phyloP scores from a whole-genome alignment of 495 filamentous ascomycete species.

The Hypoxylon fuscum region DNA sequence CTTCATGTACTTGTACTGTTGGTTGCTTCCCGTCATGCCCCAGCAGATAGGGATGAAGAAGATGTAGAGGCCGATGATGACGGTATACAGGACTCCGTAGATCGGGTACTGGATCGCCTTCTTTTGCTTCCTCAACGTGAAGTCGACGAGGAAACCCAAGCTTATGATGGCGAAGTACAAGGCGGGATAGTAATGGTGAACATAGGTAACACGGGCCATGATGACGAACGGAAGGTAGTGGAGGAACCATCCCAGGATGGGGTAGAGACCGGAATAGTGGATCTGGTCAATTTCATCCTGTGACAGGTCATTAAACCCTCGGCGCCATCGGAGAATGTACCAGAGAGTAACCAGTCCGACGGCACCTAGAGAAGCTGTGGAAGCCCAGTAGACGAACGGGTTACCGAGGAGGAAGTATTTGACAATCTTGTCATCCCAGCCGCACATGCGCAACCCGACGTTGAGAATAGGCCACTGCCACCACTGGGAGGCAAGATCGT shows the following conservation, averaged over 20 bases:
- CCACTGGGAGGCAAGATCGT: conserved; percentile 94
- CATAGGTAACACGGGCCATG: conserved; percentile 98
- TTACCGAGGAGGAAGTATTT: conserved; percentile 99
- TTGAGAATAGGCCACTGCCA: conserved; percentile 99
- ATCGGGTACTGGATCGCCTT: conserved; percentile 67
- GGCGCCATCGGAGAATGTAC: conserved; percentile 96
- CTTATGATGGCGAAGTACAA: conserved; percentile 95
- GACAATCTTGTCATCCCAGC: conserved; percentile 93
- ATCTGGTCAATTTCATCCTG: conserved; percentile 86
- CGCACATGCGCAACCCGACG: conserved; percentile 96
- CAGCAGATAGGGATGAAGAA: conserved; percentile 96
- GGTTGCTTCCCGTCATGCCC: conserved; percentile 87
- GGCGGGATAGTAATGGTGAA: conserved; percentile 99
- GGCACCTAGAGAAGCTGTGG: conserved; percentile 76
- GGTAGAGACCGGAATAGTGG: conserved; percentile 92
- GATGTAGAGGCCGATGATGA: conserved; percentile 81
- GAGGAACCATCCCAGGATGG: conserved; percentile 91
- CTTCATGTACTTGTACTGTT: conserved; percentile 89
- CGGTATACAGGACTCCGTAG: conserved; percentile 75
- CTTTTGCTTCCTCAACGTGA: conserved; percentile 70
- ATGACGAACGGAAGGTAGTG: conserved; percentile 96
- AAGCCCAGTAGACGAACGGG: conserved; percentile 95
- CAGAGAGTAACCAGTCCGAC: conserved; percentile 77
- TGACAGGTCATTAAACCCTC: conserved; percentile 86
- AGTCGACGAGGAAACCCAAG: conserved; percentile 89